Conservation (phyloP, 257 asterid species). For the Jacaranda mimosifolia region DNA sequence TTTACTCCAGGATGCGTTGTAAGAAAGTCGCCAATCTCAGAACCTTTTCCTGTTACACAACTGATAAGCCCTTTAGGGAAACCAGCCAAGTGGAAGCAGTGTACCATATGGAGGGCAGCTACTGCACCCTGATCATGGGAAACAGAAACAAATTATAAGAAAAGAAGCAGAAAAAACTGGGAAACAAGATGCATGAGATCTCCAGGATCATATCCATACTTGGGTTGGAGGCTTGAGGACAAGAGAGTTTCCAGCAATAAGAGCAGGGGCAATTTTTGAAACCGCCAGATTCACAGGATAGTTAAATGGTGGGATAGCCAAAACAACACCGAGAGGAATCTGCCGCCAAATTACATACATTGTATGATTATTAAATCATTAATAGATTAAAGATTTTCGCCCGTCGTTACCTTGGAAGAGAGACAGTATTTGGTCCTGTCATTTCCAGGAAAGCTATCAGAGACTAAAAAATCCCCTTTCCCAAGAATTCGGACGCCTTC, state of each 20-base stretch:
- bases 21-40: background rate
- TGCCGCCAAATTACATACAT: background rate
- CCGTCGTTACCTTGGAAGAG: background rate
- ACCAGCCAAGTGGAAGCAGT: background rate
- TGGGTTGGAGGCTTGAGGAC: conserved; percentile 4
- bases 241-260: background rate
- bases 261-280: conserved; percentile 1
- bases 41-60: background rate
- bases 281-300: background rate
- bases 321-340: background rate
- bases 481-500: background rate
- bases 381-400: too few relatives aligned
- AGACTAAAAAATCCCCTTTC: background rate
- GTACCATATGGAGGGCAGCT: conserved; percentile 3
- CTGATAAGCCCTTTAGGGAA: background rate
- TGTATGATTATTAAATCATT: too few relatives aligned
- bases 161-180: too few relatives aligned
- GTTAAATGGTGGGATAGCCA: background rate
- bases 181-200: too few relatives aligned
- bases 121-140: background rate
- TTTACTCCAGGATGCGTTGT: background rate
- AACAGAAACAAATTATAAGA: background rate
- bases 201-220: background rate
- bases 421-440: conserved; percentile 1
- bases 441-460: conserved; percentile 3